Evolutionary conservation across 768 basidiomycete genomes (phyloP).

Genomic region (Termitomyces sp.): DNA sequence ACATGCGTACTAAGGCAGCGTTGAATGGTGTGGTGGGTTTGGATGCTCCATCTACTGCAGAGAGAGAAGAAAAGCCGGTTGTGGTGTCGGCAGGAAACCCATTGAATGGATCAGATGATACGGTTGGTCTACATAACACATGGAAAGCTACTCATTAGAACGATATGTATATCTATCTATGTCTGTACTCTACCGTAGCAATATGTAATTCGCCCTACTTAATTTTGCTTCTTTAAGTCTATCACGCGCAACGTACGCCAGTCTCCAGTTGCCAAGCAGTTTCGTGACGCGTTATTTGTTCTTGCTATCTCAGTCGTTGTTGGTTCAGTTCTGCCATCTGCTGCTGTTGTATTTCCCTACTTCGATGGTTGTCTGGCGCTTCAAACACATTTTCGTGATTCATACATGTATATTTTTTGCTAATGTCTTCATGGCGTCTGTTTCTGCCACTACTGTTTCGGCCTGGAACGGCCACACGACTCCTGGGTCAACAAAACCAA

Average conservation of each 20-base stretch:
- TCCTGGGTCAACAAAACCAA: conserved; percentile 41
- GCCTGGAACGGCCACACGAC: conserved; percentile 72
- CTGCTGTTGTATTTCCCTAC: background rate
- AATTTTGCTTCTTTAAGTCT: too few relatives aligned
- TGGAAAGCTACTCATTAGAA: conserved; percentile 39
- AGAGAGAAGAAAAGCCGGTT: conserved; percentile 14
- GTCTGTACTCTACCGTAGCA: conserved; percentile 6
- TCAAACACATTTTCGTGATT: conserved; percentile 1
- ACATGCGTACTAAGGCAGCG: conserved; percentile 55
- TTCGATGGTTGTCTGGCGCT: conserved; percentile 9
- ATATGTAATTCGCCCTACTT: background rate
- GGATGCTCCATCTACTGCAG: conserved; percentile 18
- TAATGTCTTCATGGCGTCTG: conserved; percentile 8
- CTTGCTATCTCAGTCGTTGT: background rate
- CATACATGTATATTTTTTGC: conserved; percentile 9
- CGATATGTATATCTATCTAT: conserved; percentile 10
- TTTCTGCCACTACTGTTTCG: conserved; percentile 28
- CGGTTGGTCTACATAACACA: conserved; percentile 76
- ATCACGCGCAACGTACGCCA: too few relatives aligned
- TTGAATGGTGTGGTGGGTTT: conserved; percentile 27
- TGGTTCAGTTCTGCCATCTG: background rate
- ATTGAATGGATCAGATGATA: conserved; percentile 67
- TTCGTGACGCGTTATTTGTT: background rate
- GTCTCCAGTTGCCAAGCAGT: too few relatives aligned
- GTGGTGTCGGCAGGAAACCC: conserved; percentile 35